A percentile compares a stretch with the other conserved stretches of the same genome.
phyloP scores from a whole-genome alignment of 257 asterid species.

The Scutellaria baicalensis region DNA sequence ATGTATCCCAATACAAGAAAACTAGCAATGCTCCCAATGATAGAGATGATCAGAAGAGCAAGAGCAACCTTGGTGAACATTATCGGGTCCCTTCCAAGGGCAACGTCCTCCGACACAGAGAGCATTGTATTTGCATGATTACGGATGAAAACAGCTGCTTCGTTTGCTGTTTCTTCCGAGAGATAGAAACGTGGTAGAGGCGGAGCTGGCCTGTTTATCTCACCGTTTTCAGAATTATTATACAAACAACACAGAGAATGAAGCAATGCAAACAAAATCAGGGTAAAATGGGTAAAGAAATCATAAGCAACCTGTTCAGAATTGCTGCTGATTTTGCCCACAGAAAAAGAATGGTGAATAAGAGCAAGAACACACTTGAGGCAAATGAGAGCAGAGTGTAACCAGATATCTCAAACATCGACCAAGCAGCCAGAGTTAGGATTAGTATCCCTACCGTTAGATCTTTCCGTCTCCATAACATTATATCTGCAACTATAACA shows the following conservation, averaged over 20 bases:
- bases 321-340: conserved; percentile 93
- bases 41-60: conserved; percentile 33
- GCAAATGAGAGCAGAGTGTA: conserved; percentile 57
- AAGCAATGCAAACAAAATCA: background rate
- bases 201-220: conserved; percentile 65
- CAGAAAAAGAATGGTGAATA: conserved; percentile 67
- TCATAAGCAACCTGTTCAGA: conserved; percentile 50
- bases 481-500: conserved; percentile 73
- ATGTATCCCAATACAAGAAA: conserved; percentile 48
- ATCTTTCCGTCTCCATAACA: conserved; percentile 64
- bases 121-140: conserved; percentile 39
- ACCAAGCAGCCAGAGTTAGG: conserved; percentile 54
- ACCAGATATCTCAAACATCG: conserved; percentile 81
- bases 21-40: conserved; percentile 50
- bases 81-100: conserved; percentile 58
- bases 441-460: conserved; percentile 42
- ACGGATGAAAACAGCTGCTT: conserved; percentile 33
- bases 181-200: conserved; percentile 71
- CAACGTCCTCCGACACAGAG: conserved; percentile 45
- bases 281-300: background rate
- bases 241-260: background rate
- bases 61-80: conserved; percentile 45
- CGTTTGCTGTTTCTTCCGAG: conserved; percentile 58
- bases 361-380: conserved; percentile 72
- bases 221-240: background rate